phyloP scores from a whole-genome alignment of 2,329 filamentous ascomycete species.

The Ascochyta rabiei region DNA sequence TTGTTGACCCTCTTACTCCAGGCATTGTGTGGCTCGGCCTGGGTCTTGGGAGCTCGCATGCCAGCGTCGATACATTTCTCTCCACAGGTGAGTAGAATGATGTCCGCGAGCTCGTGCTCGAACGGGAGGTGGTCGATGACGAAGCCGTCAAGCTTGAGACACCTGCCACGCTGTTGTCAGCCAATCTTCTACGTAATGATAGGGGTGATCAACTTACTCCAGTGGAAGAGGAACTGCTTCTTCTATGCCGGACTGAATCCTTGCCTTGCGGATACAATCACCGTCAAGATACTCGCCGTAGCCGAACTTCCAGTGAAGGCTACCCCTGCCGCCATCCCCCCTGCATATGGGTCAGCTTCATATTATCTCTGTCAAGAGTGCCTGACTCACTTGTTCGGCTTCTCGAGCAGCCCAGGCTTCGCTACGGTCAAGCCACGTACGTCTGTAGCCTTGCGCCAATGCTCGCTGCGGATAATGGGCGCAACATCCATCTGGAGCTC shows the following conservation, averaged over 20 bases:
- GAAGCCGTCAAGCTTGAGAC: conserved; percentile 42
- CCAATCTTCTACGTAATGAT: background rate
- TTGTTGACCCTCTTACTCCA: conserved; percentile 28
- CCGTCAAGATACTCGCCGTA: conserved; percentile 45
- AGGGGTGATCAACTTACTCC: conserved; percentile 9
- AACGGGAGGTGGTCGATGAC: conserved; percentile 43
- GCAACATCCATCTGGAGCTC: conserved; percentile 37
- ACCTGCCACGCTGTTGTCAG: conserved; percentile 10
- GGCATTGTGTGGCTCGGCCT: conserved; percentile 13
- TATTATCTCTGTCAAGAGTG: background rate
- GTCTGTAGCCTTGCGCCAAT: conserved; percentile 31
- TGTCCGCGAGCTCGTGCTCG: conserved; percentile 30
- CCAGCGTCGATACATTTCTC: conserved; percentile 37
- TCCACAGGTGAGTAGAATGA: conserved; percentile 33
- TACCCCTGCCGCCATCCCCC: conserved; percentile 38
- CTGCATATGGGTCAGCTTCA: conserved; percentile 17
- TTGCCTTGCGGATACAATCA: conserved; percentile 40
- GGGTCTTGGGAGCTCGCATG: conserved; percentile 32
- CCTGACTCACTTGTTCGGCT: conserved; percentile 31
- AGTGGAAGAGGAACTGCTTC: conserved; percentile 31
- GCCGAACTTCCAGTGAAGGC: conserved; percentile 34
- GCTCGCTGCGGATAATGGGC: conserved; percentile 33
- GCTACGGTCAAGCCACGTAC: conserved; percentile 30
- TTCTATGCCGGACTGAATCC: conserved; percentile 33
- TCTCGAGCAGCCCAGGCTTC: conserved; percentile 19